Evolutionary conservation across 176 grass and related monocot genomes (phyloP).

Genomic region (Avena eriantha): DNA sequence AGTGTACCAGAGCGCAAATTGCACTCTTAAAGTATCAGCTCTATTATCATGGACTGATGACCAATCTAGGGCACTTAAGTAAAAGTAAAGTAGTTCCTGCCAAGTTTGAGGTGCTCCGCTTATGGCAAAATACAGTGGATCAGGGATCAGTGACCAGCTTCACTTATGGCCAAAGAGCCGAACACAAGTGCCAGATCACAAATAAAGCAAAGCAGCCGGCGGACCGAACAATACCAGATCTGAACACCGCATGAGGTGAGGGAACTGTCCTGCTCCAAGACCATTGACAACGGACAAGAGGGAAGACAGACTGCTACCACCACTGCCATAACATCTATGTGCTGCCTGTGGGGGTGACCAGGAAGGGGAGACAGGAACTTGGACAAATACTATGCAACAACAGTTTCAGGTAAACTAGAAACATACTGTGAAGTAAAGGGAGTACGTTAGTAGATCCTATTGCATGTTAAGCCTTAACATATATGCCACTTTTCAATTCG

Average conservation of each 20-base stretch:
- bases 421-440: neutral
- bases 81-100: neutral
- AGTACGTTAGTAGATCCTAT: neutral
- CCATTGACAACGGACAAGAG: neutral
- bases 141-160: constrained; percentile 2
- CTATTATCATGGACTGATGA: neutral
- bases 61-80: constrained; percentile 2
- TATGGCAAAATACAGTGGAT: neutral
- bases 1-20: neutral
- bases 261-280: neutral
- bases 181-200: neutral
- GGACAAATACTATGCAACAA: neutral
- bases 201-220: neutral
- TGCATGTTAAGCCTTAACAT: constrained; percentile 1
- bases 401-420: neutral
- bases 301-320: neutral
- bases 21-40: neutral
- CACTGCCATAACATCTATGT: neutral
- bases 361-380: neutral
- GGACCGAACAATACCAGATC: neutral
- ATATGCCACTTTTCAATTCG: neutral
- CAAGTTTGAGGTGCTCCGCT: neutral
- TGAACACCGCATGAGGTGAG: neutral
- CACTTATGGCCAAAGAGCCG: constrained; percentile 15
- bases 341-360: neutral